phyloP scores from a whole-genome alignment of 768 basidiomycete species.

The Russula sp. region DNA sequence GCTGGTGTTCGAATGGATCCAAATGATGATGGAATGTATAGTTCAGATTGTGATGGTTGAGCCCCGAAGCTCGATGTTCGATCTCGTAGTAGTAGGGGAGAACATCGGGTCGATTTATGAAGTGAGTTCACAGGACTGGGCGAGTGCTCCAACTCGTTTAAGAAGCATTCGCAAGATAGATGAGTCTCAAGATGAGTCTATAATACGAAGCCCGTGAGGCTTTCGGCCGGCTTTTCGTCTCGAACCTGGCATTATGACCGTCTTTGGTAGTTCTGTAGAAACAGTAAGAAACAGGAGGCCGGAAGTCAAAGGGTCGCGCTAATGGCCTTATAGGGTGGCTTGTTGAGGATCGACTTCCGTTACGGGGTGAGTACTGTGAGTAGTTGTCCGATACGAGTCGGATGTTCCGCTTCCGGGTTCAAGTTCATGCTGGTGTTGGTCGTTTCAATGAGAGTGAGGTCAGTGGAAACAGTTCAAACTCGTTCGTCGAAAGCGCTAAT shows the following conservation, averaged over 20 bases:
- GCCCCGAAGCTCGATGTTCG: background rate
- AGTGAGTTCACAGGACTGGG: background rate
- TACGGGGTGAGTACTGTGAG: background rate
- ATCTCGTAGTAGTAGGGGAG: too few species aligned
- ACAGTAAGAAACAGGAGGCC: background rate
- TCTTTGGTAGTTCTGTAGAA: background rate
- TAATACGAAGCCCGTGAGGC: background rate
- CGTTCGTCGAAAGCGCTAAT: background rate
- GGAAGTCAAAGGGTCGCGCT: background rate
- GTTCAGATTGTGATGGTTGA: constrained; percentile 5
- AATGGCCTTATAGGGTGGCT: constrained; percentile 23
- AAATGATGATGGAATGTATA: background rate
- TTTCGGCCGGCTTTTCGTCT: too few species aligned
- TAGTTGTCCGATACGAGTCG: background rate
- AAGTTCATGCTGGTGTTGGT: too few species aligned
- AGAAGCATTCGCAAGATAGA: background rate
- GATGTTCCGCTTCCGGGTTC: too few species aligned
- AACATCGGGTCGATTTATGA: too few species aligned
- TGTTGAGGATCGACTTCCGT: constrained; percentile 13
- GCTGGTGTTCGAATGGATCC: too few species aligned
- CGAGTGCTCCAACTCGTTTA: background rate
- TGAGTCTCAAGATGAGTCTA: background rate
- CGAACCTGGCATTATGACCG: background rate
- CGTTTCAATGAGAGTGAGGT: too few species aligned
- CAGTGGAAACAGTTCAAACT: background rate